Conservation (phyloP, 2,329 filamentous ascomycete genomes). For the Mariannaea sp. region DNA sequence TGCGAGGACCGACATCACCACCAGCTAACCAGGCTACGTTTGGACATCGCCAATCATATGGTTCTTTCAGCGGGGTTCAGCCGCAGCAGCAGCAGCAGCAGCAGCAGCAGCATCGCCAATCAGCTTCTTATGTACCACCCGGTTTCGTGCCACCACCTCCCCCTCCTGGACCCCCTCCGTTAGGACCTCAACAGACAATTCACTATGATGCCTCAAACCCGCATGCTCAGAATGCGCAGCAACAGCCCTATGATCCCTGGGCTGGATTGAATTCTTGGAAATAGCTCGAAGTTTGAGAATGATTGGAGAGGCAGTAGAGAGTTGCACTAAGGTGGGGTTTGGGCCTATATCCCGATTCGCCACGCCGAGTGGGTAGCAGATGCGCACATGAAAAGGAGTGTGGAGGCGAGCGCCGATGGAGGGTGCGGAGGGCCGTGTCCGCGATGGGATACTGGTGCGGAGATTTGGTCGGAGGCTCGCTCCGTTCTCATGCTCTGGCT, state of each 20-base stretch:
- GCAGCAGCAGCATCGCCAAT: slow-evolving; percentile 20
- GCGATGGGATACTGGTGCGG: not conserved
- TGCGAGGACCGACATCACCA: slow-evolving; percentile 54
- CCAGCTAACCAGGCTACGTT: slow-evolving; percentile 63
- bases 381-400: slow-evolving; percentile 1
- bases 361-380: not conserved
- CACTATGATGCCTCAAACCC: slow-evolving; percentile 48
- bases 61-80: slow-evolving; percentile 40
- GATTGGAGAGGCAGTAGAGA: not conserved
- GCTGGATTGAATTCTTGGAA: slow-evolving; percentile 59
- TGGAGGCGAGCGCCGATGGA: not conserved
- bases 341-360: slow-evolving; percentile 3
- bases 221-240: slow-evolving; percentile 43
- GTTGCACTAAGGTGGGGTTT: not conserved
- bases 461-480: not conserved
- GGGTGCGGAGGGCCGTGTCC: not conserved
- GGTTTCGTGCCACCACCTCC: slow-evolving; percentile 68
- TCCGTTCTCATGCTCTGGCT: slow-evolving; percentile 17
- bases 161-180: slow-evolving; percentile 64
- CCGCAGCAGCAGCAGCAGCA: slow-evolving; percentile 41
- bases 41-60: slow-evolving; percentile 46
- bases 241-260: slow-evolving; percentile 55
- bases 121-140: slow-evolving; percentile 54
- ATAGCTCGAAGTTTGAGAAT: slow-evolving; percentile 40
- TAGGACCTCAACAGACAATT: slow-evolving; percentile 66